phyloP scores from a whole-genome alignment of 2,329 filamentous ascomycete genomes.

The Xylariales sp. region DNA sequence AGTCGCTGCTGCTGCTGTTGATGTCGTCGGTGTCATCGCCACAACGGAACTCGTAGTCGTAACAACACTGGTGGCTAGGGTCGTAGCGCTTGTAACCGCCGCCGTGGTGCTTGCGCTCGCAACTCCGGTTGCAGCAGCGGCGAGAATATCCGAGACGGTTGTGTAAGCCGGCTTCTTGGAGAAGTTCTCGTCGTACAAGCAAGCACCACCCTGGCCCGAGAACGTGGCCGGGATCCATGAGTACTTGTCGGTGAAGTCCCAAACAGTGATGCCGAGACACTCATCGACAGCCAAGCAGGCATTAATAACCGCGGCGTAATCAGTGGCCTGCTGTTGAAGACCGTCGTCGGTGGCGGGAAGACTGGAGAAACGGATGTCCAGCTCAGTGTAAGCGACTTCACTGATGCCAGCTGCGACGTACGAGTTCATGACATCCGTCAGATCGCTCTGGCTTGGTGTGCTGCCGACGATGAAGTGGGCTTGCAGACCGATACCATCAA shows the following conservation, averaged over 20 bases:
- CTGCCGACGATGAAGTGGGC: slow-evolving; percentile 53
- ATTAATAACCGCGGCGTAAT: slow-evolving; percentile 35
- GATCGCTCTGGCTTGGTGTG: slow-evolving; percentile 40
- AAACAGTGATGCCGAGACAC: slow-evolving; percentile 39
- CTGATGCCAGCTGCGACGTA: slow-evolving; percentile 45
- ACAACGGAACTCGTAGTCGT: background rate
- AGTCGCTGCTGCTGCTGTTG: background rate
- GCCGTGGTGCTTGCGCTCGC: background rate
- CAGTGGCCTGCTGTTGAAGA: slow-evolving; percentile 39
- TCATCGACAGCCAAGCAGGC: slow-evolving; percentile 29
- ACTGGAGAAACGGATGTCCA: slow-evolving; percentile 49
- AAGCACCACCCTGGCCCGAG: slow-evolving; percentile 44
- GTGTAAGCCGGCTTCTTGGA: slow-evolving; percentile 35
- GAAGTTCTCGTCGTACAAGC: slow-evolving; percentile 32
- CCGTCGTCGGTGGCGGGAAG: slow-evolving; percentile 39
- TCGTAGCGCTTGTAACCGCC: background rate
- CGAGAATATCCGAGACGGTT: slow-evolving; percentile 12
- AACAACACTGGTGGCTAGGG: background rate
- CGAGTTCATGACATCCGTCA: slow-evolving; percentile 40
- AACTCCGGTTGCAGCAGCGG: slow-evolving; percentile 5
- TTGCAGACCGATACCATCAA: slow-evolving; percentile 61
- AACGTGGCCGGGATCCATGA: slow-evolving; percentile 64
- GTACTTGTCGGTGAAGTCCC: slow-evolving; percentile 38
- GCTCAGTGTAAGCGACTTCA: slow-evolving; percentile 58
- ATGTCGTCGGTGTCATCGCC: background rate